Conservation (phyloP, 257 asterid species). For the Rubia yunnanensis region DNA sequence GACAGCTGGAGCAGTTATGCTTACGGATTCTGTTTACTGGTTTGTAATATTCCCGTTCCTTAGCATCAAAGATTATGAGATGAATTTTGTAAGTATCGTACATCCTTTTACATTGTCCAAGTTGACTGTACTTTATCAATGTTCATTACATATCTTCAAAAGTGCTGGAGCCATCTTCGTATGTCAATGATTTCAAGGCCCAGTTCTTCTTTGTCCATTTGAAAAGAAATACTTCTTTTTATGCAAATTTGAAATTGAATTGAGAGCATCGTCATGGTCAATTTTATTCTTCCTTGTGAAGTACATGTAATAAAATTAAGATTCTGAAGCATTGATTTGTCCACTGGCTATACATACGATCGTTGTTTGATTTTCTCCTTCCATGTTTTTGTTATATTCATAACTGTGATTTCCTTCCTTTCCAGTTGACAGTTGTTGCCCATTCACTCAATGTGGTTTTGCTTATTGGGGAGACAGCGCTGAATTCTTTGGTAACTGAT, state of each 20-base stretch:
- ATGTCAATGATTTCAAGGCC: not conserved
- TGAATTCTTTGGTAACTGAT: conserved; percentile 68
- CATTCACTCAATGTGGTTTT: conserved; percentile 66
- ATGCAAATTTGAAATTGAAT: not conserved
- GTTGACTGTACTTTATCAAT: not conserved
- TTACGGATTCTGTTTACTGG: conserved; percentile 82
- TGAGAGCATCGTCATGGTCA: not conserved
- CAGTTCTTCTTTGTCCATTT: not conserved
- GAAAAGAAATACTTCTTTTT: not conserved
- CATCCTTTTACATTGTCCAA: not conserved
- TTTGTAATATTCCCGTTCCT: conserved; percentile 67
- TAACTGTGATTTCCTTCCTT: conserved; percentile 22
- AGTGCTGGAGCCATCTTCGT: not conserved
- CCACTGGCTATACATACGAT: not conserved
- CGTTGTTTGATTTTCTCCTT: not conserved
- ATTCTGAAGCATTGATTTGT: not conserved
- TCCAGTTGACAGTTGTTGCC: conserved; percentile 70
- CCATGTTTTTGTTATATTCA: not conserved
- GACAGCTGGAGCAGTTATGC: conserved; percentile 85
- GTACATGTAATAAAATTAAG: not conserved
- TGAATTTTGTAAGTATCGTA: conserved; percentile 69
- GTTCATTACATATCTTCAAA: not conserved
- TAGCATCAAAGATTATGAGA: conserved; percentile 59
- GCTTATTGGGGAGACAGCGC: conserved; percentile 75
- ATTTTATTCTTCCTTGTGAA: not conserved